Evolutionary conservation across 2,329 filamentous ascomycete genomes (phyloP), one percentile per base, ranked within the genome.

Genomic region (Aspergillus viridinutans): DNA sequence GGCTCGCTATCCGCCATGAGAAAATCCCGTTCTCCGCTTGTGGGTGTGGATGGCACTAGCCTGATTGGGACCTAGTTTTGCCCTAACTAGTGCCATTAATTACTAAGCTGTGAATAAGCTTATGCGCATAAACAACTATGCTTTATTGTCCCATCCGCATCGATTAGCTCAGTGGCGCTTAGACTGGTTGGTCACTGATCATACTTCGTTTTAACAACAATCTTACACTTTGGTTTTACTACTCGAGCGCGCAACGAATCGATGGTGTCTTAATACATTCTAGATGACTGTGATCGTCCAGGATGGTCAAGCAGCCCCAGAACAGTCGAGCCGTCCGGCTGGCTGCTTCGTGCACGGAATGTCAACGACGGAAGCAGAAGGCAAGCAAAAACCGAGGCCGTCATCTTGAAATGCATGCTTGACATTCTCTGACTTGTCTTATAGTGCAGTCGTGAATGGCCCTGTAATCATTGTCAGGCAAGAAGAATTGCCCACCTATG

Each of bases 301-400:
- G 8, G 20, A 58, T 60, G 56, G 53, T 43, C 17, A 40, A 55
- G 17, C 50, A 23, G 5, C 29, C 54, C 20, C 59, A 51, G 20
- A 48, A 55, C 12, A 56, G 50, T 3, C 66, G 58, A 43, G 21
- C 60, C 25, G 42, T 56, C 40, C 61, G 64, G n/a, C 43, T 58
- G 17, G 57, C 61, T 8, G 58, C 63, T 55, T 61, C 78, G 4
- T 82, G 79, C 65, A 72, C 74, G 2, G 78, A 81, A 62, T 81
- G 80, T 60, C 78, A 80, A 58, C 74, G 79, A 8, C 74, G 79
- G 45, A 82, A 82, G 65, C 80, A 81, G 61, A 81, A 80, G 73
- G 78, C 74, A 67, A 63, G 67, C 50, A 49, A 53, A 28, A 25
- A 25, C 38, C 21, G 32, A 49, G 12, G 40, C 55, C 50, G 40